Percentiles rank a stretch among this genome's conserved stretches.
Evolutionary conservation across 345 rosid genomes (phyloP).

Genomic region (Citrus hindsii): DNA sequence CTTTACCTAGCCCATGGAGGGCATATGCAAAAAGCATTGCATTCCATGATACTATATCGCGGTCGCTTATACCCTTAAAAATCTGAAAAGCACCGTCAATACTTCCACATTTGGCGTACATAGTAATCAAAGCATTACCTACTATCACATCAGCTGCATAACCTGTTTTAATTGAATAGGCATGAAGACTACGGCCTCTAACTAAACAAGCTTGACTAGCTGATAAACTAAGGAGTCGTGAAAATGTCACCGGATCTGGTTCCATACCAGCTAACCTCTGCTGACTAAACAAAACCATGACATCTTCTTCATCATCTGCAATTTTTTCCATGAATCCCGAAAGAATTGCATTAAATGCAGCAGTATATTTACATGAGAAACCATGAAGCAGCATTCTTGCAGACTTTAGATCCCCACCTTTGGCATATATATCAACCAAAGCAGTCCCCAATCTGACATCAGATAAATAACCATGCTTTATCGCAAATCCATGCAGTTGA

Average conservation of each 20-base stretch:
- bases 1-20: conserved; percentile 29
- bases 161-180: conserved; percentile 28
- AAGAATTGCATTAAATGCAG: conserved; percentile 30
- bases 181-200: conserved; percentile 29
- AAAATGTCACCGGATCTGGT: conserved; percentile 29
- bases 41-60: conserved; percentile 36
- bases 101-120: conserved; percentile 38
- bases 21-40: conserved; percentile 31
- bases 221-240: conserved; percentile 24
- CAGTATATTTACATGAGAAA: conserved; percentile 8
- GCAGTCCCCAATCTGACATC: conserved; percentile 28
- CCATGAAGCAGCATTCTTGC: conserved; percentile 21
- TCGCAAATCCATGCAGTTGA: conserved; percentile 15
- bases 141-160: conserved; percentile 15
- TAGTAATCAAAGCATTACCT: conserved; percentile 27
- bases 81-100: conserved; percentile 18
- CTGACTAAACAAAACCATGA: conserved; percentile 24
- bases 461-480: conserved; percentile 5
- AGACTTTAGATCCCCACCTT: conserved; percentile 32
- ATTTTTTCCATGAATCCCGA: conserved; percentile 20
- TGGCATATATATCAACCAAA: conserved; percentile 45
- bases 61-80: conserved; percentile 15
- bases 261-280: conserved; percentile 16
- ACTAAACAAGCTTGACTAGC: conserved; percentile 26
- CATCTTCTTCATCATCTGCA: conserved; percentile 20